A percentile compares a stretch with the other conserved stretches of the same genome.
Evolutionary conservation across 768 basidiomycete genomes (phyloP).

Genomic region (Psilocybe azurescens): DNA sequence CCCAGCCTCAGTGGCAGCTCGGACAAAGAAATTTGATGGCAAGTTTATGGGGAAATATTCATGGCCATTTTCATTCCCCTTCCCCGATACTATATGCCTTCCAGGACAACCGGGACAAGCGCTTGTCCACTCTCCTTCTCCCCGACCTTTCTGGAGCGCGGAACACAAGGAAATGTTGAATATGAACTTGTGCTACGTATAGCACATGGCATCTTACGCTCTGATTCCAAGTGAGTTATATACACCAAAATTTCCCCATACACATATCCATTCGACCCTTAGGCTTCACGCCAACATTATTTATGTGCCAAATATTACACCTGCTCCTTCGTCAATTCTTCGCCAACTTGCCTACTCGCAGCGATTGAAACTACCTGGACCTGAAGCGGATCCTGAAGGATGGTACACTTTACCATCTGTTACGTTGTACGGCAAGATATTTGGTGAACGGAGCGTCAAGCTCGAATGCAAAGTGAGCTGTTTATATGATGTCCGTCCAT

Average conservation of each 20-base stretch:
- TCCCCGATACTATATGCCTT: slow-evolving; percentile 35
- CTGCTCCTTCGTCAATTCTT: slow-evolving; percentile 34
- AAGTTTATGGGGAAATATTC: slow-evolving; percentile 40
- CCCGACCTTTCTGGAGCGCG: slow-evolving; percentile 43
- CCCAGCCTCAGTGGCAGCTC: slow-evolving; percentile 1
- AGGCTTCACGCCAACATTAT: slow-evolving; percentile 30
- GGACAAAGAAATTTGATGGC: slow-evolving; percentile 33
- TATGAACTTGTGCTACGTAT: slow-evolving; percentile 44
- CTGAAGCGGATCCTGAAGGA: slow-evolving; percentile 39
- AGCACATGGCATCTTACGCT: slow-evolving; percentile 40
- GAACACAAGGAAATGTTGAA: slow-evolving; percentile 34
- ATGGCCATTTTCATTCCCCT: slow-evolving; percentile 45
- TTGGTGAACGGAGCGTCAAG: slow-evolving; percentile 25
- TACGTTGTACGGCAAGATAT: slow-evolving; percentile 25
- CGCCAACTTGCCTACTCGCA: slow-evolving; percentile 41
- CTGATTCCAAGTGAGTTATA: slow-evolving; percentile 42
- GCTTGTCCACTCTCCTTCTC: slow-evolving; percentile 24
- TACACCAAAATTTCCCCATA: neutral
- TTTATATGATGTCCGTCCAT: neutral
- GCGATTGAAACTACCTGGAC: slow-evolving; percentile 32
- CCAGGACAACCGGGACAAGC: slow-evolving; percentile 5
- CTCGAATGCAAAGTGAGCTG: slow-evolving; percentile 35
- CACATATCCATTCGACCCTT: neutral
- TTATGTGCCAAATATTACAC: slow-evolving; percentile 38
- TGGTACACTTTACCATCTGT: slow-evolving; percentile 34